These are phyloP conservation scores for Sporisorium sorghi DNA, from an alignment of 1,284 basidiomycete species.

Conservation along the genomic window DNA sequence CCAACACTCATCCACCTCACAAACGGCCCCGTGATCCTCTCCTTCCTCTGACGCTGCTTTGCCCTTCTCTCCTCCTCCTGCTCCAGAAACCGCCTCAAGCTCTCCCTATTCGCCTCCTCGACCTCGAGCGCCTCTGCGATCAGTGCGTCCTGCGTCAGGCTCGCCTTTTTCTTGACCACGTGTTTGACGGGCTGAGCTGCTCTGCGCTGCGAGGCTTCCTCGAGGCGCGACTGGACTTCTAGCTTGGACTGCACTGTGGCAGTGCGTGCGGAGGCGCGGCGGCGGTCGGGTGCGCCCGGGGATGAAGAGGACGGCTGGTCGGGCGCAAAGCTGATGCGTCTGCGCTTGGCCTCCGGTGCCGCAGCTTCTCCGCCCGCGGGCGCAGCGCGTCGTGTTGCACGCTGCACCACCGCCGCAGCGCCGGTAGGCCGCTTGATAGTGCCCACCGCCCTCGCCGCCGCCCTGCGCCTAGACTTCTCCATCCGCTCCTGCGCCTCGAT, in stretches of 20 bases:
- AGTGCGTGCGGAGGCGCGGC: constrained; percentile 37
- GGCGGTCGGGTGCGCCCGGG: neutral
- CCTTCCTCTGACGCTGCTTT: constrained; percentile 74
- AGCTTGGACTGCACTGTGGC: constrained; percentile 61
- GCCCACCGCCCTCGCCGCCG: constrained; percentile 18
- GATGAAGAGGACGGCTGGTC: constrained; percentile 15
- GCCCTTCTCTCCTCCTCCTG: constrained; percentile 83
- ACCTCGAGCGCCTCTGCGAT: constrained; percentile 83
- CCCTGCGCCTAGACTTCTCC: constrained; percentile 40
- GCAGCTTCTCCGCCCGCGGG: neutral
- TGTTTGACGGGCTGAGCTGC: constrained; percentile 68
- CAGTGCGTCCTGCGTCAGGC: constrained; percentile 80
- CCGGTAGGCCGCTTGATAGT: constrained; percentile 20
- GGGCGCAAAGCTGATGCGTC: constrained; percentile 46
- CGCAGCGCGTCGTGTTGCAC: neutral
- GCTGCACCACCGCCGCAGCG: neutral
- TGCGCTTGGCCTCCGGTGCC: constrained; percentile 17
- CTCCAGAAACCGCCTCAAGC: constrained; percentile 80
- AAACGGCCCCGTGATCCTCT: constrained; percentile 77
- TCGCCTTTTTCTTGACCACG: constrained; percentile 41
- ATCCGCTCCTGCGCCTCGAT: constrained; percentile 56
- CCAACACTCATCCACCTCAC: constrained; percentile 79
- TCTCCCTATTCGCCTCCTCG: constrained; percentile 83
- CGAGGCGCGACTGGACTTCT: constrained; percentile 67
- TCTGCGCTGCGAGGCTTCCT: constrained; percentile 76